Conservation (phyloP, 2,329 filamentous ascomycete species). For the Penicillium sp. region DNA sequence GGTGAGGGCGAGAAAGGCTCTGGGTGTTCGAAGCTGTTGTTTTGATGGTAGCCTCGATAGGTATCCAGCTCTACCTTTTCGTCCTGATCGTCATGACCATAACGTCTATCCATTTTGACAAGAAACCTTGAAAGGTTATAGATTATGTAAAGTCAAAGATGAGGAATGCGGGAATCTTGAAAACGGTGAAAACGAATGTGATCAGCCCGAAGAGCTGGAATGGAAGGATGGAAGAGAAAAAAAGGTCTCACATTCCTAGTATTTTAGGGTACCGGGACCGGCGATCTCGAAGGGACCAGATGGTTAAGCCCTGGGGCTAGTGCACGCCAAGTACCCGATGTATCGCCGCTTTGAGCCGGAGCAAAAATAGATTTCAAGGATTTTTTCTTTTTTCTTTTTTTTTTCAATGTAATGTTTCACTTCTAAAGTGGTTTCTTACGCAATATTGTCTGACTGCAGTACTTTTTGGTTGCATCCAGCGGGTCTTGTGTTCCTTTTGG, state of each 20-base stretch:
- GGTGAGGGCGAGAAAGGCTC: constrained; percentile 11
- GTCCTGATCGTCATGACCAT: constrained; percentile 18
- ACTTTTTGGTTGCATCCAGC: background rate
- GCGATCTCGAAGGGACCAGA: background rate
- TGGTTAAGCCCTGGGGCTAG: constrained; percentile 1
- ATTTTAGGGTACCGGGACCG: background rate
- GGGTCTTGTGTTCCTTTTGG: no score
- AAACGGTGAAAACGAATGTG: constrained; percentile 14
- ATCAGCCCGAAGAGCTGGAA: constrained; percentile 6
- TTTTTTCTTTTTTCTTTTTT: background rate
- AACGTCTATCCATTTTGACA: constrained; percentile 11
- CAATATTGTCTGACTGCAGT: background rate
- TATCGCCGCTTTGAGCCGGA: background rate
- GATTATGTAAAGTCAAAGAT: background rate
- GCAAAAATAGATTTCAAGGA: background rate
- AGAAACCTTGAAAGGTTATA: background rate
- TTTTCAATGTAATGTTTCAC: constrained; percentile 1
- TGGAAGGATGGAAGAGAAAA: constrained; percentile 3
- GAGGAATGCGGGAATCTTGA: constrained; percentile 9
- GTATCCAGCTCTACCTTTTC: constrained; percentile 24
- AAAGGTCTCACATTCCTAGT: background rate
- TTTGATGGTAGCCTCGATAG: constrained; percentile 11
- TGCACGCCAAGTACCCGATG: background rate
- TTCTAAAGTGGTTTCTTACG: background rate
- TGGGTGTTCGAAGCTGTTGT: constrained; percentile 14